Conservation (phyloP, 2,329 filamentous ascomycete species). For the Penicillium expansum region DNA sequence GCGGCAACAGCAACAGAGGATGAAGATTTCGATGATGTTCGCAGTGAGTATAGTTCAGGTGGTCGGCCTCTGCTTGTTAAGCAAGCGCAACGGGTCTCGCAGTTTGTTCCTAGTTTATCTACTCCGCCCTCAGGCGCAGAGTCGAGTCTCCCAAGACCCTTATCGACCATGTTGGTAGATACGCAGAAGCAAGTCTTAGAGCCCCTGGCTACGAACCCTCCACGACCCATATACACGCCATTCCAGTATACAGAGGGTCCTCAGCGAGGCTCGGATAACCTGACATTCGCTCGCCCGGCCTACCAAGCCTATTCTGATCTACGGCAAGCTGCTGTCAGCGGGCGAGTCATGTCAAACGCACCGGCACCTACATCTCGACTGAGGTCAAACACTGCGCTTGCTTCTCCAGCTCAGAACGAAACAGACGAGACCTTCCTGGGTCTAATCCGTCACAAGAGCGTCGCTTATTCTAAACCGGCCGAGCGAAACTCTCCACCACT, state of each 20-base stretch:
- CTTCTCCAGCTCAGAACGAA: conserved; percentile 28
- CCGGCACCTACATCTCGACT: conserved; percentile 18
- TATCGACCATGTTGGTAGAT: conserved; percentile 17
- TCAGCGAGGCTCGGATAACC: conserved; percentile 41
- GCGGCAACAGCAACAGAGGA: neutral
- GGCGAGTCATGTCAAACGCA: conserved; percentile 42
- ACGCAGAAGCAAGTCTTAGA: conserved; percentile 23
- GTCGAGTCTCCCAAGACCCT: neutral
- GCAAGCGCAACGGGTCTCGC: conserved; percentile 15
- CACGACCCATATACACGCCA: conserved; percentile 45
- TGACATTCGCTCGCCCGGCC: conserved; percentile 41
- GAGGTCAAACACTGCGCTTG: conserved; percentile 17
- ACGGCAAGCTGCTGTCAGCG: conserved; percentile 46
- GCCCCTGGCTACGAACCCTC: conserved; percentile 38
- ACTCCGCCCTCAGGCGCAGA: conserved; percentile 6
- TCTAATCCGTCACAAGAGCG: conserved; percentile 47
- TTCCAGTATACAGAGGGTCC: conserved; percentile 46
- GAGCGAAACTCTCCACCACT: conserved; percentile 27
- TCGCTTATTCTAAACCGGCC: conserved; percentile 35
- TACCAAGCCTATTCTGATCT: conserved; percentile 50
- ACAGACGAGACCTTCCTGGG: conserved; percentile 49
- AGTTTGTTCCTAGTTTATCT: conserved; percentile 14
- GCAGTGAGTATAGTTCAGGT: conserved; percentile 51
- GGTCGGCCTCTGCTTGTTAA: conserved; percentile 49
- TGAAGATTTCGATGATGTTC: conserved; percentile 24